Evolutionary conservation across 2,329 filamentous ascomycete species (phyloP), one percentile per base, ranked within the genome.

Genomic region (Mycosphaerella arachidis): DNA sequence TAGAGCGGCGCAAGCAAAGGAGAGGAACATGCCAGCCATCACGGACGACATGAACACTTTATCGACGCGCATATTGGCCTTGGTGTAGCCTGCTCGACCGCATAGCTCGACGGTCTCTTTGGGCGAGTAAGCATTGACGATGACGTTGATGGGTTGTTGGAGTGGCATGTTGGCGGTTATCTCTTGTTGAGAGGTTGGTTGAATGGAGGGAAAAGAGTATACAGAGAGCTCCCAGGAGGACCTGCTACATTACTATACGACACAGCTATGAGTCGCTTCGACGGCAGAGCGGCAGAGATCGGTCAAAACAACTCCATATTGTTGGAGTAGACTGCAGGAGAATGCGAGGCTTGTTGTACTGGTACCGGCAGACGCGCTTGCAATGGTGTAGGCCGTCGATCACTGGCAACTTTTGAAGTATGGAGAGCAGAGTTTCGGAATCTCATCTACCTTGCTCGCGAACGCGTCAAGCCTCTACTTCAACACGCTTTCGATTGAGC

Each of bases 31-130:
- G 0, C 82, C 82, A 4, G 81, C 81, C 51, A 81, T 78, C 46
- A 83, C 75, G 3, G 78, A 72, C 60, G 78, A 82, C 51, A 81
- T 66, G 63, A 84, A 83, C 45, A 83, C 73, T 63, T 83, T 84
- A 66, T 82, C 78, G 3, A 78, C 70, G 10, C 80, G 75, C 79
- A 81, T 84, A 57, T 79, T 76, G 12, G 79, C 80, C 67, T 84
- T 85, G 51, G 74, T 73, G 29, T 74, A 73, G 8, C 81, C 82
- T n/a, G 78, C 74, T 7, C 79, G 76, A 1, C 77, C 78, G 58
- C 81, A 74, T n/a, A 81, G 71, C 70, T 84, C 80, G 12, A 78
- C 77, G 37, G 81, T 79, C 71, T 84, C 64, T 27, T 65, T 61
- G 27, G 66, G 63, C 4, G 60, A 48, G 64, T 67, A 66, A 35